A percentile compares a stretch with the other conserved stretches of the same genome.
phyloP scores from a whole-genome alignment of 805 yeast species.

The Cyberlindnera mrakii region DNA sequence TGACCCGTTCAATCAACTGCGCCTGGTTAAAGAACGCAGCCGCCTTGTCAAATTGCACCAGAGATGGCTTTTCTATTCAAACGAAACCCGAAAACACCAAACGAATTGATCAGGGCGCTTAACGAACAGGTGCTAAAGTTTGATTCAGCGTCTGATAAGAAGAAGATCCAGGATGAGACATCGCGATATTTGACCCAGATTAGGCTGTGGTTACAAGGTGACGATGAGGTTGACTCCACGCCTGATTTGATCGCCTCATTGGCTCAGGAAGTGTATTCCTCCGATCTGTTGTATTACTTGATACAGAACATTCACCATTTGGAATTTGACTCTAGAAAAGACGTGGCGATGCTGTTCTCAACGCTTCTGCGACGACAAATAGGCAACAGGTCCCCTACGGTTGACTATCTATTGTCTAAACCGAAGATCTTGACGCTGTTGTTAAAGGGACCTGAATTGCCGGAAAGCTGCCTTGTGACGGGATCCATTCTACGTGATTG shows the following conservation, averaged over 20 bases:
- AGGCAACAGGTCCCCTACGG: slow-evolving; percentile 77
- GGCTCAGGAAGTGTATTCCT: slow-evolving; percentile 71
- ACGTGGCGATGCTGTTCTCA: slow-evolving; percentile 65
- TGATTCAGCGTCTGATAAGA: slow-evolving; percentile 26
- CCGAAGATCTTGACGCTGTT: slow-evolving; percentile 61
- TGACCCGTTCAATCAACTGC: too few relatives aligned
- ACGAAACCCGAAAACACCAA: slow-evolving; percentile 84
- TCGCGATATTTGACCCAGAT: slow-evolving; percentile 58
- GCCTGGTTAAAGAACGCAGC: too few relatives aligned
- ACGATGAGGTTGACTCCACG: slow-evolving; percentile 54
- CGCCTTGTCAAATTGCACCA: background rate
- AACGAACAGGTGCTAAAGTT: slow-evolving; percentile 67
- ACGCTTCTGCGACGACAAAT: slow-evolving; percentile 73
- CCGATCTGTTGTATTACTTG: slow-evolving; percentile 62
- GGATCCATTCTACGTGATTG: slow-evolving; percentile 84
- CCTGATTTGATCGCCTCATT: slow-evolving; percentile 50
- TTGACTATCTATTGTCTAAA: slow-evolving; percentile 66
- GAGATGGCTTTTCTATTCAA: slow-evolving; percentile 68
- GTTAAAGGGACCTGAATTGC: slow-evolving; percentile 65
- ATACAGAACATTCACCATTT: slow-evolving; percentile 54
- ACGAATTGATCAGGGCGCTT: slow-evolving; percentile 70
- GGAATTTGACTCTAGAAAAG: slow-evolving; percentile 88
- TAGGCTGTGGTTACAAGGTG: slow-evolving; percentile 62
- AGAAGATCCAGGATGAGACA: slow-evolving; percentile 66
- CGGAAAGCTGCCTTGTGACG: slow-evolving; percentile 65